These are phyloP conservation scores for Paracamarosporium sp. DNA, from an alignment of 2,329 filamentous ascomycete species.

Conservation along the genomic window DNA sequence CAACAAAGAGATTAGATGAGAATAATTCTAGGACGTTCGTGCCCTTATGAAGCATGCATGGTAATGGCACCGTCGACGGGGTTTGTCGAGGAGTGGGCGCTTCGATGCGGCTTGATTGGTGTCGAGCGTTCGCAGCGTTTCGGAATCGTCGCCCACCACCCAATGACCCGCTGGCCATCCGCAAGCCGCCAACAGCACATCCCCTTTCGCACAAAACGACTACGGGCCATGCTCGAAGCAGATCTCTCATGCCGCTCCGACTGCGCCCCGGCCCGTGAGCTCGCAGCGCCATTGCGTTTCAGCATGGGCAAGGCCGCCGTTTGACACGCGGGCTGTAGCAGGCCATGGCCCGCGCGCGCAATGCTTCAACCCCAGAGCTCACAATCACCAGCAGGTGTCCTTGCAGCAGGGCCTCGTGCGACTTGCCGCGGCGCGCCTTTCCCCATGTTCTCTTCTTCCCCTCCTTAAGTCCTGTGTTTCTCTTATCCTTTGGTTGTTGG, in stretches of 20 bases:
- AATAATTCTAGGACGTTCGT: conserved; percentile 25
- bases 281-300: conserved; percentile 8
- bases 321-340: conserved; percentile 28
- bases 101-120: conserved; percentile 30
- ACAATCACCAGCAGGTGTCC: conserved; percentile 30
- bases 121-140: conserved; percentile 12
- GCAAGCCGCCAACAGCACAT: neutral
- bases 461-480: conserved; percentile 18
- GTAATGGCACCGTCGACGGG: conserved; percentile 7
- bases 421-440: conserved; percentile 28
- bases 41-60: conserved; percentile 25
- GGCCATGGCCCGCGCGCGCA: conserved; percentile 33
- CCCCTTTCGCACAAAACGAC: neutral
- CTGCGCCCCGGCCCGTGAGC: conserved; percentile 25
- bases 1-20: conserved; percentile 22
- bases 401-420: conserved; percentile 37
- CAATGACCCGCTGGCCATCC: conserved; percentile 22
- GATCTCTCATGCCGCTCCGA: conserved; percentile 20
- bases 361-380: conserved; percentile 34
- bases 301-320: conserved; percentile 8
- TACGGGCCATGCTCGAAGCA: conserved; percentile 8
- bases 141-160: conserved; percentile 16
- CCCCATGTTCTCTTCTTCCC: conserved; percentile 28
- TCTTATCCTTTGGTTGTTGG: conserved; percentile 26
- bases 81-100: conserved; percentile 19